Evolutionary conservation across 805 yeast genomes (phyloP), one percentile per base, ranked within the genome.

Genomic region (Wickerhamiella cacticola): DNA sequence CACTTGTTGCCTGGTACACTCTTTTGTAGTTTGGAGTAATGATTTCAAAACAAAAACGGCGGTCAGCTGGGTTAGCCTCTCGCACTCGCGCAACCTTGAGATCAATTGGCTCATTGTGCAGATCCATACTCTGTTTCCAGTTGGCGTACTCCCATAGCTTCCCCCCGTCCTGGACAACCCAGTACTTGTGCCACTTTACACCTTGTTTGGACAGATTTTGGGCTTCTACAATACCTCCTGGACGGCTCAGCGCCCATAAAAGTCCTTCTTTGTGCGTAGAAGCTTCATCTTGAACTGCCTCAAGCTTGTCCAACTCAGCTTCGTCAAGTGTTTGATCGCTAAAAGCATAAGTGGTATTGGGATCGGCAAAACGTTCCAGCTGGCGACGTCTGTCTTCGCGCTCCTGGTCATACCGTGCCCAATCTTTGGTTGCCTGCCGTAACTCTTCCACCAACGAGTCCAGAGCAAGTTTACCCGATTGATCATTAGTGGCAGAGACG

Each of bases 101-200:
- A 51, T 82, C 83, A 12, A 86, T 74, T 3, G 92, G 87, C 18
- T 71, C 72, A 52, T 77, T 73, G 52, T 83, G 75, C 15, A 78
- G 69, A 25, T 71, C 73, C 16, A 69, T 68, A 18, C 85, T 85
- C 48, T 71, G 75, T 55, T 88, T 74, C 92, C 94, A 86, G 63
- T 85, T 87, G 40, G 80, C 71, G 59, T 74, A 85, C 58, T 85
- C 92, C 39, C 71, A 68, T 36, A 86, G 65, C 50, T 70, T 73
- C 1, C 89, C 87, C n/a, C 76, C 74, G 12, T 74, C 72, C 44
- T 85, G 67, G 0, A 79, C 83, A 0, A 86, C 82, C 88, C 94
- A 83, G 60, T 81, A 87, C 57, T 84, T 85, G 61, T 85, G 94
- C 96, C 95, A 87, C 2, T 68, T 68, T 42, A 50, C 36, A 1